Evolutionary conservation across 2,329 filamentous ascomycete genomes (phyloP), one percentile per base, ranked within the genome.

Genomic region (Hypoxylon sp.): DNA sequence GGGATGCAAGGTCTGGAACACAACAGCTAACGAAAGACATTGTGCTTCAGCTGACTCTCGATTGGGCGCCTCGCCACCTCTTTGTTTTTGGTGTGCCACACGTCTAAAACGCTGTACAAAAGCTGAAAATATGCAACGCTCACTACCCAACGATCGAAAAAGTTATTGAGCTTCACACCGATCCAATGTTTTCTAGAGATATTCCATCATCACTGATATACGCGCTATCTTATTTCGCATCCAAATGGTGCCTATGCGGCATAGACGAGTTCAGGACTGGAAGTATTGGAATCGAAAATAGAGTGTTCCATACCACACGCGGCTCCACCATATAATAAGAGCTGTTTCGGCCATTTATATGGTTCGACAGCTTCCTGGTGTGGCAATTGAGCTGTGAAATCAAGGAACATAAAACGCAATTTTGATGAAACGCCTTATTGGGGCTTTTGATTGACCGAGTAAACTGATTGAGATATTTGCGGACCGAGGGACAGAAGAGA

Each of bases 381-480:
- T 11, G 53, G 63, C 19, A 66, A 66, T 44, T 51, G 61, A 61
- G 52, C 50, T 19, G 50, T 35, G 51, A 61, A 47, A 51, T 58
- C 26, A 26, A 29, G 44, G 44, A 31, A 44, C 52, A 48, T 31
- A 9, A 55, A 52, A 35, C 35, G 64, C 59, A 54, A 53, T 63
- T 51, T 53, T 58, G 44, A 54, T 59, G 59, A 54, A 54, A 53
- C 29, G 26, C 48, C n/a, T 53, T 37, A 8, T 42, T 50, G 19
- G 31, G 31, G 54, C 53, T 29, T 47, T 37, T 63, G 48, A 63
- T 67, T 67, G 65, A 59, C 54, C 54, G 55, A 55, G 39, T 39
- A 8, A 33, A 57, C 33, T 60, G 64, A 58, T 64, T 60, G 37
- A 48, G 44, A 47, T 37, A 29, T 54, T 26, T 53, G 39, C 48